Percentiles rank a stretch among this genome's conserved stretches.
Evolutionary conservation across 2,329 filamentous ascomycete genomes (phyloP).

Genomic region (Incumbomyces delicatus): DNA sequence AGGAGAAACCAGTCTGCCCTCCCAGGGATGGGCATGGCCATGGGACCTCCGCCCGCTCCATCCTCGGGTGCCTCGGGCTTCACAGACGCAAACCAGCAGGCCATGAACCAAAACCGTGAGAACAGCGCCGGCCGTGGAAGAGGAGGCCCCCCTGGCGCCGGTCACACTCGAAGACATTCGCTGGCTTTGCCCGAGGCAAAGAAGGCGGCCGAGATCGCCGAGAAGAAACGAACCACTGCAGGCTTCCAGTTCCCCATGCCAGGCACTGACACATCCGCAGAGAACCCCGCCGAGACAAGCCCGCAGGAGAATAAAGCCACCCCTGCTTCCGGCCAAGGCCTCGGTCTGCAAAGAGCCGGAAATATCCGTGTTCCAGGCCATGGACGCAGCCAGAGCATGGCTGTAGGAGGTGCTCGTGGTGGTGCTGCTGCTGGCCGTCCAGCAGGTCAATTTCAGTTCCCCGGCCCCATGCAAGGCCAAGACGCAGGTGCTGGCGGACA

Average conservation of each 20-base stretch:
- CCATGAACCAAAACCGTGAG: conserved; percentile 59
- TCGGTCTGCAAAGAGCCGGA: conserved; percentile 57
- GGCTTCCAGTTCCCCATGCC: conserved; percentile 90
- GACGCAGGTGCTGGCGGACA: conserved; percentile 39
- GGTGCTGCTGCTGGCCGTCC: conserved; percentile 49
- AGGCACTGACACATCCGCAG: conserved; percentile 47
- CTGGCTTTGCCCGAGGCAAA: conserved; percentile 91
- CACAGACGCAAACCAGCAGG: conserved; percentile 65
- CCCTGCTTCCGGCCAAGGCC: conserved; percentile 52
- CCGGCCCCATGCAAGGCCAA: conserved; percentile 42
- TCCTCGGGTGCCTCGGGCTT: conserved; percentile 82
- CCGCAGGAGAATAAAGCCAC: conserved; percentile 28
- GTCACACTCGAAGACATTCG: conserved; percentile 89
- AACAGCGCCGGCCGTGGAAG: conserved; percentile 64
- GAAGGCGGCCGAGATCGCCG: conserved; percentile 90
- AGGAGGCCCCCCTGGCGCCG: conserved; percentile 59
- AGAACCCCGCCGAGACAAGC: conserved; percentile 41
- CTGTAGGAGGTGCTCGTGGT: conserved; percentile 57
- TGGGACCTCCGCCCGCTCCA: conserved; percentile 85
- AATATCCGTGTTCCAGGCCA: conserved; percentile 79
- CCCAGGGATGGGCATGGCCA: conserved; percentile 84
- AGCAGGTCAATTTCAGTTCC: conserved; percentile 61
- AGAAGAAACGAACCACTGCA: conserved; percentile 90
- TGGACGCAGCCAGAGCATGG: conserved; percentile 40
- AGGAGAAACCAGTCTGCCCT: conserved; percentile 96